These are phyloP conservation scores for Backusella morwellensis DNA, from an alignment of 192 early-diverging fungal genomes.

Conservation along the genomic window DNA sequence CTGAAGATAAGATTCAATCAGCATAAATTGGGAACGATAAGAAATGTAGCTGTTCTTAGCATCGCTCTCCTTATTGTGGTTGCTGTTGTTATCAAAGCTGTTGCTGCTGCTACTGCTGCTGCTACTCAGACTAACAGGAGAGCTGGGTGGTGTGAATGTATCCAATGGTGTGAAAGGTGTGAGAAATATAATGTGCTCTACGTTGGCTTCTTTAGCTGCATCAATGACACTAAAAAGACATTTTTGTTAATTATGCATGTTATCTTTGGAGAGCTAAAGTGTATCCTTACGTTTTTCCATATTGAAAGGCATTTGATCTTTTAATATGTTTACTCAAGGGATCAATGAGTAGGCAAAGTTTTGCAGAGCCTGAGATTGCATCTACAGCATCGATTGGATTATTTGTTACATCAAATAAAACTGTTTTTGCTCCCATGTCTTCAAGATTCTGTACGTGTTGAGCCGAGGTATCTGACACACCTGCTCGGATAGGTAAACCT, in stretches of 20 bases:
- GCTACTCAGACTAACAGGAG: background rate
- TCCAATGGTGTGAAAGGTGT: constrained; percentile 33
- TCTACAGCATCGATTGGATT: constrained; percentile 7
- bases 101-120: background rate
- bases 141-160: constrained; percentile 4
- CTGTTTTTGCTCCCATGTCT: constrained; percentile 16
- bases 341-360: constrained; percentile 31
- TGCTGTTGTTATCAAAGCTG: background rate
- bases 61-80: no score
- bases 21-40: constrained; percentile 28
- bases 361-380: constrained; percentile 24
- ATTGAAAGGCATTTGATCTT: constrained; percentile 25
- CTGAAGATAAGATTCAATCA: constrained; percentile 26
- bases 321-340: constrained; percentile 32
- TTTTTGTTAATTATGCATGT: no score
- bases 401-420: constrained; percentile 23
- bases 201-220: constrained; percentile 32
- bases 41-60: background rate
- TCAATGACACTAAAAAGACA: constrained; percentile 19
- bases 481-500: constrained; percentile 23
- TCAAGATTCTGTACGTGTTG: constrained; percentile 11
- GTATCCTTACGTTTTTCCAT: constrained; percentile 27
- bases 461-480: constrained; percentile 16
- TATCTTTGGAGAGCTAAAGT: background rate
- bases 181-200: constrained; percentile 35